Evolutionary conservation across 2,329 filamentous ascomycete species (phyloP), one percentile per base, ranked within the genome.

Genomic region (Colletotrichum eleusines): DNA sequence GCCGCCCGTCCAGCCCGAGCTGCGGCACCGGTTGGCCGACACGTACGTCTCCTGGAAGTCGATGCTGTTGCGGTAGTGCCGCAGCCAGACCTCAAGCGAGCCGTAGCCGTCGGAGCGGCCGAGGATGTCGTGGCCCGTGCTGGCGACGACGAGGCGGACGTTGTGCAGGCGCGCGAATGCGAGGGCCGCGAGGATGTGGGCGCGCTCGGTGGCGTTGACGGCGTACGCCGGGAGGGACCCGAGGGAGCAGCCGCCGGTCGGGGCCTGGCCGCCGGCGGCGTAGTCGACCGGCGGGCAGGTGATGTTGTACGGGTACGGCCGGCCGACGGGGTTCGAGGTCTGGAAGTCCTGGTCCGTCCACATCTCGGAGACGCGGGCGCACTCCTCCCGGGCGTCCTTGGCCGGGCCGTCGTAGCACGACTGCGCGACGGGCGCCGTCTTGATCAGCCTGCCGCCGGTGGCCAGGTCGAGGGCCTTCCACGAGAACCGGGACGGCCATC

Each of bases 111-210:
- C 75, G 23, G 76, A 76, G 33, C 80, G 76, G 2, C 81, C 80
- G 26, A 80, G 75, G 44, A 80, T 78, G 62, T 84, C 82, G 73
- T 85, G 83, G 0, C 83, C 84, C 0, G 83, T 84, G 66, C 81
- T 82, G 18, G 80, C 79, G 53, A 85, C 76, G 8, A 80, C 80
- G 4, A 85, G 74, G 3, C 84, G 80, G 40, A 85, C 75, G 65
- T 81, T 81, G 14, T 78, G 71, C 7, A 53, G 14, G 5, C 64
- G 38, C 2, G 74, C 66, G 38, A 71, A 73, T 3, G 18, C 5
- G 3, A 73, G 28, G 20, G 76, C 74, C 38, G 50, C 20, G n/a
- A 23, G 18, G 11, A 78, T 72, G 59, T 78, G 59, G 2, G 55
- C 38, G 2, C 59, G 63, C 1, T 51, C 68, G 0, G 75, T 76